Conservation (phyloP, 306 rosid genomes). For the Hippophae gyantsensis region DNA sequence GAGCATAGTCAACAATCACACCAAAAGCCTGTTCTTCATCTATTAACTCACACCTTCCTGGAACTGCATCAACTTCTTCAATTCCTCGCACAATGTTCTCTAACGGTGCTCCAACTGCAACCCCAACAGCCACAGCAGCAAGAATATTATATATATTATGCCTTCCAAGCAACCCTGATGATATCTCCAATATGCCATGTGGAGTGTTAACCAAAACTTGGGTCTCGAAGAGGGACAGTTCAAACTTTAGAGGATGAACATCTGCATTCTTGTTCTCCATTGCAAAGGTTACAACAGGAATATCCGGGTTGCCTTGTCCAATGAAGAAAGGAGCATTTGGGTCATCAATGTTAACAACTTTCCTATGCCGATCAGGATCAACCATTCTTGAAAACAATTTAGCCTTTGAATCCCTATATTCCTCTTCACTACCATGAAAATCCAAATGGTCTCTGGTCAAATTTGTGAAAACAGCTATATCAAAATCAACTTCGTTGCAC, state of each 20-base stretch:
- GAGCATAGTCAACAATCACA: slow-evolving; percentile 92
- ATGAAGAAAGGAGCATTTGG: slow-evolving; percentile 55
- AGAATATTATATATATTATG: slow-evolving; percentile 86
- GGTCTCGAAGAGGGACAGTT: slow-evolving; percentile 89
- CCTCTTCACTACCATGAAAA: slow-evolving; percentile 47
- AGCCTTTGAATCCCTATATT: slow-evolving; percentile 46
- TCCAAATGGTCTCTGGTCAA: slow-evolving; percentile 46
- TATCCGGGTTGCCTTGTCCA: slow-evolving; percentile 61
- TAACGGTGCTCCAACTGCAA: slow-evolving; percentile 94
- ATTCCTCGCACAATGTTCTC: slow-evolving; percentile 96
- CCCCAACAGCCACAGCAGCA: slow-evolving; percentile 88
- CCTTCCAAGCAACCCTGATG: slow-evolving; percentile 84
- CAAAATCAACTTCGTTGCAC: slow-evolving; percentile 80
- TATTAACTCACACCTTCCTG: slow-evolving; percentile 84
- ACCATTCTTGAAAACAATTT: slow-evolving; percentile 75
- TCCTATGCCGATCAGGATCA: slow-evolving; percentile 78
- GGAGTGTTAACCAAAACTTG: slow-evolving; percentile 94
- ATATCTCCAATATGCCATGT: slow-evolving; percentile 82
- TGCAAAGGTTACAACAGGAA: slow-evolving; percentile 76
- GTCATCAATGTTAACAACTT: slow-evolving; percentile 85
- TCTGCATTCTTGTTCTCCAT: slow-evolving; percentile 81
- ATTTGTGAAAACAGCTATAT: slow-evolving; percentile 79
- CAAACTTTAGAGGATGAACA: slow-evolving; percentile 77
- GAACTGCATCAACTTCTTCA: slow-evolving; percentile 97
- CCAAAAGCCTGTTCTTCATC: slow-evolving; percentile 97